phyloP scores from a whole-genome alignment of 805 yeast species.

The Candida tibetensis region DNA sequence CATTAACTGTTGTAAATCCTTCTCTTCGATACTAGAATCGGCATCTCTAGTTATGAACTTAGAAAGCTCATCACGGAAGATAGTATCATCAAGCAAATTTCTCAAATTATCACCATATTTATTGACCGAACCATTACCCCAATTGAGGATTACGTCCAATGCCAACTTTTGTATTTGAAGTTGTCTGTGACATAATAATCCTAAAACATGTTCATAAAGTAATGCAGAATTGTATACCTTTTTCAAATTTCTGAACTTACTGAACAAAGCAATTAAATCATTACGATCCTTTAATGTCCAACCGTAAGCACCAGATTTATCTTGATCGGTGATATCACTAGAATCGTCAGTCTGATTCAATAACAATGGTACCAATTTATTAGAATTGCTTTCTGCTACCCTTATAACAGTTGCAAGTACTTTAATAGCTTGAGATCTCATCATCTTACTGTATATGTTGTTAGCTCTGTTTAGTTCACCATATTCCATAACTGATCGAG shows the following conservation, averaged over 20 bases:
- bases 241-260: conserved; percentile 62
- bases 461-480: conserved; percentile 37
- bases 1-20: conserved; percentile 60
- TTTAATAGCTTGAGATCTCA: conserved; percentile 57
- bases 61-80: conserved; percentile 81
- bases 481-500: conserved; percentile 35
- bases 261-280: conserved; percentile 57
- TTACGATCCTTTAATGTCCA: conserved; percentile 56
- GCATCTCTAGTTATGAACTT: conserved; percentile 51
- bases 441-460: conserved; percentile 38
- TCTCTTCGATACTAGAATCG: conserved; percentile 55
- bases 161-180: conserved; percentile 69
- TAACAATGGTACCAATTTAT: conserved; percentile 57
- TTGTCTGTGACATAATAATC: conserved; percentile 59
- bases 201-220: conserved; percentile 52
- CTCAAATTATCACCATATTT: conserved; percentile 72
- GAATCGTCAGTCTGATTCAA: conserved; percentile 26
- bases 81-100: conserved; percentile 75
- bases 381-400: conserved; percentile 64
- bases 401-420: conserved; percentile 58
- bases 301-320: background rate
- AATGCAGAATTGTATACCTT: conserved; percentile 50
- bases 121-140: conserved; percentile 53
- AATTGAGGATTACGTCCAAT: conserved; percentile 63
- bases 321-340: conserved; percentile 12